Evolutionary conservation across 176 grass and related monocot species (phyloP).

Genomic region (Aegilops speltoides): DNA sequence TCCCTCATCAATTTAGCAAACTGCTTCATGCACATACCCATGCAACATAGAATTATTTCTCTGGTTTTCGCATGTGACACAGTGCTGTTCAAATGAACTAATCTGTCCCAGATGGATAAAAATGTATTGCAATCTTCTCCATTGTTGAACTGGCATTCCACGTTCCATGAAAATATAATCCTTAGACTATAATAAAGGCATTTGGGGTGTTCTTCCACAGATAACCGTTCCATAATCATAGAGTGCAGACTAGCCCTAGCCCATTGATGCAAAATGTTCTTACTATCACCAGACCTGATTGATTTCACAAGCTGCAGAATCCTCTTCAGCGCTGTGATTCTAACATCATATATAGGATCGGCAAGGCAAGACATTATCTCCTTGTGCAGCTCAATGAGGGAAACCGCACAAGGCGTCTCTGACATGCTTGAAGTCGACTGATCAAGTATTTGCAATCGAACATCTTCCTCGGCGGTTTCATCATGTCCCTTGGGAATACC

Average conservation of each 20-base stretch:
- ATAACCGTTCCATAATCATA: conserved; percentile 58
- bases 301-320: conserved; percentile 71
- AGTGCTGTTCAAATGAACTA: conserved; percentile 66
- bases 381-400: conserved; percentile 60
- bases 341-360: conserved; percentile 86
- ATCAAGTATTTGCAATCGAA: conserved; percentile 52
- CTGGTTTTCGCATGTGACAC: conserved; percentile 68
- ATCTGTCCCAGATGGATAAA: conserved; percentile 77
- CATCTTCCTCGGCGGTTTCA: conserved; percentile 49
- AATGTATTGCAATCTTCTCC: conserved; percentile 49
- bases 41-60: conserved; percentile 84
- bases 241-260: conserved; percentile 58
- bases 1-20: conserved; percentile 54
- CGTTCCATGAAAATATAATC: conserved; percentile 83
- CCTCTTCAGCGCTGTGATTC: conserved; percentile 78
- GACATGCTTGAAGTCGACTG: conserved; percentile 21
- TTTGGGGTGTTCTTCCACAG: conserved; percentile 79
- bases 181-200: conserved; percentile 87
- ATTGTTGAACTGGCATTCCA: conserved; percentile 43
- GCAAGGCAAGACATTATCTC: conserved; percentile 68
- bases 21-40: conserved; percentile 85
- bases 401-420: conserved; percentile 30
- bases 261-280: conserved; percentile 61
- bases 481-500: conserved; percentile 49
- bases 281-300: conserved; percentile 40